Base-by-base conservation (phyloP, 2,329 filamentous ascomycete genomes). In the Fusarium palustre region DNA sequence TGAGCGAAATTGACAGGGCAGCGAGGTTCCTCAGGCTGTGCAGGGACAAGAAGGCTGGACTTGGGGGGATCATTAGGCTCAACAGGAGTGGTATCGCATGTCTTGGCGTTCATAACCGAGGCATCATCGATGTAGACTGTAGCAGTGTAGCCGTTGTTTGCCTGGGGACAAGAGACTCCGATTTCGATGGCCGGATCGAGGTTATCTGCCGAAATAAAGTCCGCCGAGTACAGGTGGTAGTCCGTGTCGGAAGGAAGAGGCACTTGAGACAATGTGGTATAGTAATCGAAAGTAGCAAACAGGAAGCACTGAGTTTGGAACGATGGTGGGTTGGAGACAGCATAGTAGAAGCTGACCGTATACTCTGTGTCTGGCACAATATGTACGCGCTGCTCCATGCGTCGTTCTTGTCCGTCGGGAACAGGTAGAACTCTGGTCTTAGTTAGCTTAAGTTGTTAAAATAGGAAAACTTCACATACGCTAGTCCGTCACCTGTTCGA, bases 251-350 rank as follows among this genome's bases (percentile, higher is more conserved):
- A 54, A 0, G 34, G 34, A 36, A 62, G n/a, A 1, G 46, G 2
- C 7, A 61, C 46, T 2, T 18, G 22, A 2, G 22, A 22, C 13
- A 62, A 24, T 0, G 39, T 22, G 0, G 59, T 62, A 1, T 62
- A 62, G 24, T 62, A 62, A 25, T 62, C 59, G 41, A 62, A 62
- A 1, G 46, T 47, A 9, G 59, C 28, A 36, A 61, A 62, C 1
- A 62, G 0, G 3, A 46, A n/a, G 5, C 59, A 62, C 12, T 62
- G 34, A 0, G 24, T 46, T 2, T 5, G 2, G 13, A 7, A 33
- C 1, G 4, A 1, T 18, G 59, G 45, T 0, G 28, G 25, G 0
- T 7, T 20, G 8, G 7, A 3, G 1, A 61, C 11, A 13, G 24
- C 9, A 2, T 62, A 62, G 46, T 43, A 62, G 28, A 62, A 61